Base-by-base conservation (phyloP, 805 yeast genomes). In the Jamesozyma lodderae region DNA sequence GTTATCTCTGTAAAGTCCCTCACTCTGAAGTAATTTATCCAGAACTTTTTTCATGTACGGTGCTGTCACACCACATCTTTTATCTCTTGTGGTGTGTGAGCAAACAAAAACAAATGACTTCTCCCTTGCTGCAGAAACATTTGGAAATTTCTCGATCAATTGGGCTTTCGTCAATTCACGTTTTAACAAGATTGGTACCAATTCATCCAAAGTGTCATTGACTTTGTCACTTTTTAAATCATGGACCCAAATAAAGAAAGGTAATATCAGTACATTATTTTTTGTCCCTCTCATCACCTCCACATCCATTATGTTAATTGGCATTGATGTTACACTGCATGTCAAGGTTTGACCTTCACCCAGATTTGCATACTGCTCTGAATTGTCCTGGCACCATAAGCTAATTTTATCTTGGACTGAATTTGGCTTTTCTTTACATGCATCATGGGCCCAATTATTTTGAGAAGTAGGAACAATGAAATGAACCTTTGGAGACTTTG, bases 61-160 rank as follows among this genome's bases (percentile, higher is more conserved):
- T 0, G 97, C 97, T 1, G 96, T 85, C 33, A 86, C 68, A 35
- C 96, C 96, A 62, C 98, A 90, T 44, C 90, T 68, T 58, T 86
- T 88, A 57, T 90, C 98, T 59, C 97, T 77, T 9, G 94, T 84
- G 35, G 70, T 69, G 60, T 90, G 98, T 0, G 96, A 88, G 52
- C 98, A 90, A 36, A 92, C 60, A 35, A 92, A 70, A 1, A 90
- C 67, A 49, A 70, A 73, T 1, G 81, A 58, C 31, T 58, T 57
- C 39, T 61, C 65, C 2, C 35, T 42, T 36, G 70, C 75, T 31
- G 56, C 63, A 23, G 57, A 62, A 3, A 75, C 57, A 10, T 45
- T 45, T 36, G 44, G 45, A 4, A 47, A 55, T 31, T 46, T 53
- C 4, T 44, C 42, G 29, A 50, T 37, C 31, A 37, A 63, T 62